Base-by-base conservation (phyloP, 306 rosid species). In the Citrullus colocynthis region DNA sequence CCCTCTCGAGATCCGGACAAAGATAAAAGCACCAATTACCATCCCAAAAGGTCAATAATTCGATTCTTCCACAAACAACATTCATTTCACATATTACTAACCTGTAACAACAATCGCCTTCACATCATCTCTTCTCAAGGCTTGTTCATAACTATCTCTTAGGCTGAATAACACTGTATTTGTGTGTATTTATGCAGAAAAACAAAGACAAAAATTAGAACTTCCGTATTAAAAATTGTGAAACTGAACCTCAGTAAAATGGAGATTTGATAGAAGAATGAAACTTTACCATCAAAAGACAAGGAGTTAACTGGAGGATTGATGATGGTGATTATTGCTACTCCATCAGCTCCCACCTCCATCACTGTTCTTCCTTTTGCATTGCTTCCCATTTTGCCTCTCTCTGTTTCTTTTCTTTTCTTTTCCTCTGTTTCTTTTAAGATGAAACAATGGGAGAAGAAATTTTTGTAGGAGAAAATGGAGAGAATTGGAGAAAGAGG, bases 281-380 rank as follows among this genome's bases (percentile, higher is more conserved):
- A 52, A 74, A 58, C 42, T 87, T 5, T 71, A 92, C 99, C 99
- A 79, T 96, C 97, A 54, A 85, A 81, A 15, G 99, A 92, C 78
- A 96, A 97, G 57, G 99, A 90, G 85, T 96, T 96, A 70, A 96
- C 97, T 32, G 99, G 99, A 72, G 99, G 99, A 73, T 96, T 87
- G 88, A 92, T 80, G 83, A 95, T 84, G 82, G 98, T 95, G 88
- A 95, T 91, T 78, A 96, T 37, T 62, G 93, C 99, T 42, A 96
- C 91, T 7, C 99, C 98, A 80, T 96, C 99, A 61, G 86, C 78
- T 78, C 98, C 99, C 61, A 96, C 96, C 39, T 96, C 91, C 84
- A 96, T 52, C 4, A 75, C 75, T 12, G 97, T 86, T 77, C 88
- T 86, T 17, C 98, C 97, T 70, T 82, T 88, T 36, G 61, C 86